These are phyloP conservation scores for Biancaea sappan DNA, from an alignment of 306 rosid species.

Conservation along the genomic window DNA sequence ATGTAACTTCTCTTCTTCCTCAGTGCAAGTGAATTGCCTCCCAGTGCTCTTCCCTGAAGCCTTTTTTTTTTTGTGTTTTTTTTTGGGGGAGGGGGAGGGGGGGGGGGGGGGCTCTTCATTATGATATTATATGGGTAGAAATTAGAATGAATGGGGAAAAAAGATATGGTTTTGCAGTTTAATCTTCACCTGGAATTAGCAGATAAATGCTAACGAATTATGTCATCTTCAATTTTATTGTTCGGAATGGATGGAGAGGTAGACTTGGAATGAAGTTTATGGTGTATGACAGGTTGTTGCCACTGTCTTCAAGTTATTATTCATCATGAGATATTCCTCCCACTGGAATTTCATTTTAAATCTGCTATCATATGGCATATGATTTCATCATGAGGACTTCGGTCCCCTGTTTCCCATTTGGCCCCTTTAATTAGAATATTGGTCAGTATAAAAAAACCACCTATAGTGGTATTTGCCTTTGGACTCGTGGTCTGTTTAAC, in stretches of 20 bases:
- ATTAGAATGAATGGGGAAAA: neutral
- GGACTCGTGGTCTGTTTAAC: conserved; percentile 8
- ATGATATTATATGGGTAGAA: neutral
- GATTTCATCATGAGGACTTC: neutral
- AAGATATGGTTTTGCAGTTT: neutral
- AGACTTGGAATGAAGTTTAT: too few species aligned
- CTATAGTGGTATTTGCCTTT: neutral
- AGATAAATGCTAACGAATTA: neutral
- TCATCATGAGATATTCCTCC: conserved; percentile 20
- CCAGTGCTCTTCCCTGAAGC: neutral
- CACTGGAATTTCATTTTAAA: neutral
- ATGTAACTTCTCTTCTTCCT: neutral
- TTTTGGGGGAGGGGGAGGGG: too few species aligned
- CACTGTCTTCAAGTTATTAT: neutral
- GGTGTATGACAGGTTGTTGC: neutral
- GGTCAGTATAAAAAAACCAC: neutral
- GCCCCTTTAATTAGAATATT: too few species aligned
- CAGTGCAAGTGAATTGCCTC: neutral
- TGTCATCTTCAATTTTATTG: neutral
- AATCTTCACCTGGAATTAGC: neutral
- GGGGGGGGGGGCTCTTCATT: neutral
- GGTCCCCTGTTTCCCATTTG: neutral
- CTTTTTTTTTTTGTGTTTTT: neutral
- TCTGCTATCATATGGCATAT: neutral
- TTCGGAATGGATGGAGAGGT: conserved; percentile 3